Percentiles rank a stretch among this genome's conserved stretches.
Evolutionary conservation across 2,329 filamentous ascomycete species (phyloP).

Genomic region (Coleophoma crateriformis): DNA sequence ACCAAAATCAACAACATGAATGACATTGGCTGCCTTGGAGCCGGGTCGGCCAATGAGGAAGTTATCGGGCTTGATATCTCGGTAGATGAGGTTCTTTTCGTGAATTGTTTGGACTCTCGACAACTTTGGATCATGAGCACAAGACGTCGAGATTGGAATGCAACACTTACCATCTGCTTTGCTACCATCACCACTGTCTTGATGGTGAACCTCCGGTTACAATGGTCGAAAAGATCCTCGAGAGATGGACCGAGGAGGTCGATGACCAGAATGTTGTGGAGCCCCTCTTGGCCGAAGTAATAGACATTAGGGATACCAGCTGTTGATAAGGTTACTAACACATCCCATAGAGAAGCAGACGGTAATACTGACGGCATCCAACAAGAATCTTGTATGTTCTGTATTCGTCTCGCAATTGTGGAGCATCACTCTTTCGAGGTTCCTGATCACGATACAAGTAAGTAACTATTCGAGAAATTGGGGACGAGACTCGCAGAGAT

Average conservation of each 20-base stretch:
- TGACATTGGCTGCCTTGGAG: slow-evolving; percentile 94
- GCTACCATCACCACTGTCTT: slow-evolving; percentile 99
- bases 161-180: slow-evolving; percentile 79
- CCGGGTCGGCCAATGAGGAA: slow-evolving; percentile 91
- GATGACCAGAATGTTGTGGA: slow-evolving; percentile 98
- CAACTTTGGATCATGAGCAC: slow-evolving; percentile 43
- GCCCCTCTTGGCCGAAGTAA: slow-evolving; percentile 97
- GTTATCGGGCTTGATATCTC: slow-evolving; percentile 99
- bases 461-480: background rate
- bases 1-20: slow-evolving; percentile 97
- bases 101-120: slow-evolving; percentile 91
- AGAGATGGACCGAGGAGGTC: slow-evolving; percentile 91
- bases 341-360: slow-evolving; percentile 4
- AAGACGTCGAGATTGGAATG: background rate
- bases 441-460: slow-evolving; percentile 51
- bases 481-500: no score
- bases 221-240: slow-evolving; percentile 96
- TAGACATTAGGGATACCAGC: slow-evolving; percentile 99
- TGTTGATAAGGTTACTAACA: slow-evolving; percentile 38
- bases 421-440: slow-evolving; percentile 97
- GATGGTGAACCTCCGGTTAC: slow-evolving; percentile 87
- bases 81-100: slow-evolving; percentile 98
- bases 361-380: slow-evolving; percentile 79
- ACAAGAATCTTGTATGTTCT: slow-evolving; percentile 99
- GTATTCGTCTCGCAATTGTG: slow-evolving; percentile 96